These are phyloP conservation scores for Paracoccidioides brasiliensis DNA, from an alignment of 2,329 filamentous ascomycete genomes.

Conservation along the genomic window DNA sequence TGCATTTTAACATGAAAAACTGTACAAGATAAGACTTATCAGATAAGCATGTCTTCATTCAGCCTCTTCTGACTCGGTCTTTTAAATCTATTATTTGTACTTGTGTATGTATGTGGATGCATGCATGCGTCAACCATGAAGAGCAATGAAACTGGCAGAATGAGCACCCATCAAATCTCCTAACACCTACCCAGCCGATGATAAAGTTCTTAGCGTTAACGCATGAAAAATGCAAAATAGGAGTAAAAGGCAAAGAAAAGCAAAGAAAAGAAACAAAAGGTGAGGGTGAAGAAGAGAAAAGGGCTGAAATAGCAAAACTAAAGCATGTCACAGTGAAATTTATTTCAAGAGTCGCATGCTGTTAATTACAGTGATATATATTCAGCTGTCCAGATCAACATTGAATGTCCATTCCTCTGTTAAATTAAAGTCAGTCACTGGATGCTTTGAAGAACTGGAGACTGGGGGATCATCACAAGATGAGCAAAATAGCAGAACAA, in stretches of 20 bases:
- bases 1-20: too few relatives aligned
- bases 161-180: too few relatives aligned
- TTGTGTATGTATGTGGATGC: too few relatives aligned
- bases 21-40: too few relatives aligned
- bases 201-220: neutral
- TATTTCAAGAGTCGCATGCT: neutral
- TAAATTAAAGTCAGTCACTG: slow-evolving; percentile 5
- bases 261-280: neutral
- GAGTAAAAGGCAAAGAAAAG: neutral
- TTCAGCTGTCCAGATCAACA: slow-evolving; percentile 16
- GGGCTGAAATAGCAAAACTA: neutral
- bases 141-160: too few relatives aligned
- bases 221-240: neutral
- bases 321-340: neutral
- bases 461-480: neutral
- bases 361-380: slow-evolving; percentile 1
- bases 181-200: too few relatives aligned
- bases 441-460: neutral
- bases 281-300: neutral
- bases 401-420: slow-evolving; percentile 36
- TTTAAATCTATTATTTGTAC: neutral
- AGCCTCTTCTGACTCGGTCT: too few relatives aligned
- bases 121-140: too few relatives aligned
- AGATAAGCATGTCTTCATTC: too few relatives aligned
- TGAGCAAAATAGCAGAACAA: neutral